These are phyloP conservation scores for Pichia cabralensis DNA, from an alignment of 805 yeast genomes.

Conservation along the genomic window DNA sequence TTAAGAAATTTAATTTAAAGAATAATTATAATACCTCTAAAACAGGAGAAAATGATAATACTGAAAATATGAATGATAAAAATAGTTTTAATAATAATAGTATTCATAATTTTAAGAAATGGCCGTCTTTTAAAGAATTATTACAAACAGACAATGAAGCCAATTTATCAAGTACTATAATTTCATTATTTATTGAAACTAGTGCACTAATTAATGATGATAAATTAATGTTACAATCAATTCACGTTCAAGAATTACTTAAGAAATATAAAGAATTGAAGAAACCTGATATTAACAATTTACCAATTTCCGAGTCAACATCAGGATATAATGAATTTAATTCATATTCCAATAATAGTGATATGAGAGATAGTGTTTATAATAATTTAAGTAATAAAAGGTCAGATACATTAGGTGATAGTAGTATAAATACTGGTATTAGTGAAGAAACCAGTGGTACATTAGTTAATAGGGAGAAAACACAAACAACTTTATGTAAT, in stretches of 20 bases:
- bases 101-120: conserved; percentile 11
- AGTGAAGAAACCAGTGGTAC: too few species aligned
- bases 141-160: conserved; percentile 34
- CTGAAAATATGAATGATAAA: conserved; percentile 1
- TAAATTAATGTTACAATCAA: conserved; percentile 48
- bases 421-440: too few species aligned
- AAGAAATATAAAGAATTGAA: not conserved
- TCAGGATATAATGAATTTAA: too few species aligned
- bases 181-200: conserved; percentile 52
- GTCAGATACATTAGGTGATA: too few species aligned
- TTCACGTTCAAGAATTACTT: conserved; percentile 42
- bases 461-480: too few species aligned
- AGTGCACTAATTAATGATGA: conserved; percentile 55
- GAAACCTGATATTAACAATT: too few species aligned
- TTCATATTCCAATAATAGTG: too few species aligned
- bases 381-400: too few species aligned
- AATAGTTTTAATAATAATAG: not conserved
- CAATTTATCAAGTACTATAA: conserved; percentile 41
- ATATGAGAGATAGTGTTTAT: too few species aligned
- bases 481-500: too few species aligned
- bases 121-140: conserved; percentile 48
- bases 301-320: too few species aligned
- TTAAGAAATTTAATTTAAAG: conserved; percentile 2
- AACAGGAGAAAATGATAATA: not conserved
- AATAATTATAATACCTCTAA: not conserved